Evolutionary conservation across 257 asterid genomes (phyloP).

Genomic region (Solanum lycopersicoides): DNA sequence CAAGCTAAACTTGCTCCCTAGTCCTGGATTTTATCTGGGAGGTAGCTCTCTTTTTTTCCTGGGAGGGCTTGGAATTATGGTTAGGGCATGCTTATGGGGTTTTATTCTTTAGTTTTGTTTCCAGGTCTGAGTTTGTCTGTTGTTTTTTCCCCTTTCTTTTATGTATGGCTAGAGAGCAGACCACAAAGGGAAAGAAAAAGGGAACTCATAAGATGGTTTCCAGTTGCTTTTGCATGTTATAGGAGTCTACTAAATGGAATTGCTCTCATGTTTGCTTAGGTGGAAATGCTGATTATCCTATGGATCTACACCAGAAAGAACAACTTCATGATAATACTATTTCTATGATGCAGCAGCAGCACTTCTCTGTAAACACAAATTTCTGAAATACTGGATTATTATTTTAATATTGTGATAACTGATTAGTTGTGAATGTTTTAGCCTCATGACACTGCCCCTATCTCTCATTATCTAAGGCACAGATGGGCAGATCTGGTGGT

Average conservation of each 20-base stretch:
- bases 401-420: neutral
- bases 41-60: neutral
- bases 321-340: slow-evolving; percentile 69
- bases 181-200: too few relatives aligned
- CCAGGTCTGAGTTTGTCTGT: neutral
- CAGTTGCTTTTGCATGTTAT: neutral
- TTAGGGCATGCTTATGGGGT: neutral
- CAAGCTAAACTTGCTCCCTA: neutral
- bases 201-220: neutral
- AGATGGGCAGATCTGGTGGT: slow-evolving; percentile 97
- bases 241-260: neutral
- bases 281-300: slow-evolving; percentile 68
- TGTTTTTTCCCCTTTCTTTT: neutral
- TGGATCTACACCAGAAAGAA: slow-evolving; percentile 91
- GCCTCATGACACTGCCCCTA: neutral
- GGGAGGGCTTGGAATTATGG: neutral
- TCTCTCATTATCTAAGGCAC: slow-evolving; percentile 18
- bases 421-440: neutral
- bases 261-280: slow-evolving; percentile 33
- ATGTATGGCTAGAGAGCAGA: neutral
- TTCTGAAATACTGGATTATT: neutral
- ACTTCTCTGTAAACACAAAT: slow-evolving; percentile 57
- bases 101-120: neutral
- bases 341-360: slow-evolving; percentile 93
- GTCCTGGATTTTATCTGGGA: neutral